Percentiles rank a stretch among this genome's conserved stretches.
These are phyloP conservation scores for Clavaria fumosa DNA, from an alignment of 768 basidiomycete genomes.

Conservation along the genomic window DNA sequence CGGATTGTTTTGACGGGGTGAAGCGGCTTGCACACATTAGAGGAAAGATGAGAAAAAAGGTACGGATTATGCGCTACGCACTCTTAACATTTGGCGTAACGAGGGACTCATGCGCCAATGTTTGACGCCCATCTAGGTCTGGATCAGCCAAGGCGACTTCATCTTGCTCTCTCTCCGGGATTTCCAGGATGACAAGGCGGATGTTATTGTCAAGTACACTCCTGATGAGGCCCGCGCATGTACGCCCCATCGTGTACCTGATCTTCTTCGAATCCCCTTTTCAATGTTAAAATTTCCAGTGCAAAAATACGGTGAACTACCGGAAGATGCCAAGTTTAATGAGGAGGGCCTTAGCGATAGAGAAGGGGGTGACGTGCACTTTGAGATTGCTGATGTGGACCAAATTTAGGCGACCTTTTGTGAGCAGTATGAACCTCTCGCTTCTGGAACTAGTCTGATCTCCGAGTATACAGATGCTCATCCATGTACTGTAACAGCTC, in stretches of 20 bases:
- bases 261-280: constrained; percentile 5
- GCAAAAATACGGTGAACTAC: constrained; percentile 96
- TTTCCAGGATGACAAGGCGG: constrained; percentile 98
- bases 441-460: too few relatives aligned
- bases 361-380: constrained; percentile 75
- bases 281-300: constrained; percentile 27
- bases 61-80: too few relatives aligned
- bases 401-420: too few relatives aligned
- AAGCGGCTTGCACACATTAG: constrained; percentile 95
- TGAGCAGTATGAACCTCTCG: too few relatives aligned
- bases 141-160: constrained; percentile 99
- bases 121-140: constrained; percentile 46
- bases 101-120: background rate
- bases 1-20: constrained; percentile 95
- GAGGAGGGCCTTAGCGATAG: constrained; percentile 91
- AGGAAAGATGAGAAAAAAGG: constrained; percentile 99
- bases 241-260: constrained; percentile 16
- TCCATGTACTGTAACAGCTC: too few relatives aligned
- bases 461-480: too few relatives aligned
- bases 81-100: too few relatives aligned
- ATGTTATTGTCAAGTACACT: constrained; percentile 98
- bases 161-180: constrained; percentile 89
- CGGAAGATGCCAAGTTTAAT: constrained; percentile 92
- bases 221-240: constrained; percentile 84
- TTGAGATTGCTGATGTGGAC: too few relatives aligned